Evolutionary conservation across 1,284 basidiomycete genomes (phyloP).

Genomic region (Neolentinus lepideus): DNA sequence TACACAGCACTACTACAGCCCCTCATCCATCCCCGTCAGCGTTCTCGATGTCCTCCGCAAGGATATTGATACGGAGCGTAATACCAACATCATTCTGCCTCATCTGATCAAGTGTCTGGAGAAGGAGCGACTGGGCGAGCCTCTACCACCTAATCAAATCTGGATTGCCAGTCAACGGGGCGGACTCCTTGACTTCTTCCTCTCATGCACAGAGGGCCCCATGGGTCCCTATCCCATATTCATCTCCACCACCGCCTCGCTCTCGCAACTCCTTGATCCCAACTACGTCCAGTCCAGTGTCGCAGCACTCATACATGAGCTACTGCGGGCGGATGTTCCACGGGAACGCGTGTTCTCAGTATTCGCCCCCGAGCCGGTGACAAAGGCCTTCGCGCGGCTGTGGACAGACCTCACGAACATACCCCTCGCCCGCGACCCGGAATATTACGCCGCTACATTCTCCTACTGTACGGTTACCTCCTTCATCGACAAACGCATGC

Average conservation of each 20-base stretch:
- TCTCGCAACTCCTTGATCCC: constrained; percentile 10
- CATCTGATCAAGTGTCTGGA: constrained; percentile 27
- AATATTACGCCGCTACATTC: constrained; percentile 57
- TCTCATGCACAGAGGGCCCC: constrained; percentile 47
- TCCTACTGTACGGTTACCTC: constrained; percentile 43
- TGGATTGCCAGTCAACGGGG: constrained; percentile 43
- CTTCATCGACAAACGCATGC: constrained; percentile 22
- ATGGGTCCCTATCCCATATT: constrained; percentile 45
- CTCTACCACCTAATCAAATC: constrained; percentile 20
- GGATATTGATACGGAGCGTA: constrained; percentile 15
- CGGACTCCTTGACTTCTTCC: constrained; percentile 39
- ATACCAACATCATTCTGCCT: constrained; percentile 53
- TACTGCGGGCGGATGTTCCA: constrained; percentile 14
- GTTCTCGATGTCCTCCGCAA: neutral
- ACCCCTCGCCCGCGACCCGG: constrained; percentile 23
- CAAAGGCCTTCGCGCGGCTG: constrained; percentile 34
- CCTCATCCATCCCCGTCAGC: neutral
- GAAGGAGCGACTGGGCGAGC: constrained; percentile 12
- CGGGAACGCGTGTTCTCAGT: constrained; percentile 53
- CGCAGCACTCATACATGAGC: constrained; percentile 14
- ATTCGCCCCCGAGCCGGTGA: constrained; percentile 46
- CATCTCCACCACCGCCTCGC: constrained; percentile 24
- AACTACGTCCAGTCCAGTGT: constrained; percentile 23
- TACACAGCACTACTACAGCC: neutral
- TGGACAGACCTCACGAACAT: constrained; percentile 42